Conservation (phyloP, 179 eudicot species). For the Camellia oleifera region DNA sequence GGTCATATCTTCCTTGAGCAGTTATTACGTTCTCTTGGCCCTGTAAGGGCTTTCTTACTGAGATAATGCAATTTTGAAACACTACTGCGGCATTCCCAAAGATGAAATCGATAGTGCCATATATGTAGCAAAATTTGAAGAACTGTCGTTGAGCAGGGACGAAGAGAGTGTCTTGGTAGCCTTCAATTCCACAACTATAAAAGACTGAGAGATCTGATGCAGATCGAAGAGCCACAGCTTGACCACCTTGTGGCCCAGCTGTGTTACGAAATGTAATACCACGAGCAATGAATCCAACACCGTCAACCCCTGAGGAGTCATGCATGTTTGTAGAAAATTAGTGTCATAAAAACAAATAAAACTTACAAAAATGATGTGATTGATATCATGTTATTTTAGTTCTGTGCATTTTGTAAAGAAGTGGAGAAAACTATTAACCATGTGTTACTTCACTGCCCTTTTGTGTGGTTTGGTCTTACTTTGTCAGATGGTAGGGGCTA, state of each 20-base stretch:
- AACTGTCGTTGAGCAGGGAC: conserved; percentile 41
- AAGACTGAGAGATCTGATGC: conserved; percentile 40
- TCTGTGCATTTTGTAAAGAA: no score
- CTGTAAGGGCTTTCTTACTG: conserved; percentile 26
- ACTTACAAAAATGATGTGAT: no score
- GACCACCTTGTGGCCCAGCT: conserved; percentile 32
- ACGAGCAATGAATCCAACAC: conserved; percentile 42
- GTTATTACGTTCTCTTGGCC: conserved; percentile 35
- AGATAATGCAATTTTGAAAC: conserved; percentile 35
- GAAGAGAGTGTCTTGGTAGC: conserved; percentile 46
- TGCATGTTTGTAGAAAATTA: no score
- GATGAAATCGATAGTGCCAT: conserved; percentile 42
- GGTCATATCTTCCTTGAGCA: conserved; percentile 44
- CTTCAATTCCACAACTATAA: conserved; percentile 35
- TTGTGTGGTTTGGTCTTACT: no score
- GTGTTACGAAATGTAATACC: conserved; percentile 46
- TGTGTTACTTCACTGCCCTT: no score
- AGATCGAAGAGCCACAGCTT: conserved; percentile 44
- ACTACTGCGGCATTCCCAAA: conserved; percentile 45
- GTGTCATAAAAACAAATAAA: no score
- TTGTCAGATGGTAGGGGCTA: no score
- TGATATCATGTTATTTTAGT: neutral
- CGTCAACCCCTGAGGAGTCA: conserved; percentile 26
- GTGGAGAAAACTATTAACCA: no score
- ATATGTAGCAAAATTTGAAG: conserved; percentile 32